A percentile compares a stretch with the other conserved stretches of the same genome.
Conservation (phyloP, 31 red algal genomes). For the Odonthalia washingtoniensis region DNA sequence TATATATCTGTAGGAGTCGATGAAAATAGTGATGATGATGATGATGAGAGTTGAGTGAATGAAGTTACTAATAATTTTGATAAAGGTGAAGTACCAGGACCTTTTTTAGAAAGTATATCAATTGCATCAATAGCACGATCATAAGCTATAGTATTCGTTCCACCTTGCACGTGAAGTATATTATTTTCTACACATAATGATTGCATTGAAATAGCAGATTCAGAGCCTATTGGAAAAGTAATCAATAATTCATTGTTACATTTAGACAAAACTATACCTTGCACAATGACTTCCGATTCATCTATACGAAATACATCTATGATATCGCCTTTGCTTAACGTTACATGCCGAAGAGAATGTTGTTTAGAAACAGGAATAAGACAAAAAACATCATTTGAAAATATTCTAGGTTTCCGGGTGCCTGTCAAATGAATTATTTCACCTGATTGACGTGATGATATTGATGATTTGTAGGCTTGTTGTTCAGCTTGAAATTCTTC, state of each 20-base stretch:
- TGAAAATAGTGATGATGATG: background rate
- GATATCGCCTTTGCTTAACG: slow-evolving; percentile 52
- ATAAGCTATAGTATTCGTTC: slow-evolving; percentile 42
- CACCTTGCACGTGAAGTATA: slow-evolving; percentile 17
- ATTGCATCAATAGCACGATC: slow-evolving; percentile 48
- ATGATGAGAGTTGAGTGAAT: background rate
- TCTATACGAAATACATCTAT: slow-evolving; percentile 21
- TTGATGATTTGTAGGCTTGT: background rate
- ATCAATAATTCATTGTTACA: slow-evolving; percentile 2
- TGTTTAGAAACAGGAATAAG: background rate
- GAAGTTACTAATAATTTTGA: slow-evolving; percentile 40
- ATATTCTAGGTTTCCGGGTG: slow-evolving; percentile 14
- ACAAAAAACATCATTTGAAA: slow-evolving; percentile 18
- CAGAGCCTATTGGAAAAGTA: slow-evolving; percentile 35
- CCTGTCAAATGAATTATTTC: background rate
- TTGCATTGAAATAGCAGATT: slow-evolving; percentile 14
- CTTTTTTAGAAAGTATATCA: slow-evolving; percentile 10
- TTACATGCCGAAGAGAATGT: background rate
- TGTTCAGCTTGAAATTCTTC: slow-evolving; percentile 62
- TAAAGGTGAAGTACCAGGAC: slow-evolving; percentile 1
- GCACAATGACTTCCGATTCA: background rate
- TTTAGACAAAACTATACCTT: slow-evolving; percentile 34
- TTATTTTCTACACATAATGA: background rate
- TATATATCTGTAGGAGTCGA: background rate
- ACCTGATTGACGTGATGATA: background rate